Evolutionary conservation across 768 basidiomycete genomes (phyloP).

Genomic region (Cystobasidium onofrii): DNA sequence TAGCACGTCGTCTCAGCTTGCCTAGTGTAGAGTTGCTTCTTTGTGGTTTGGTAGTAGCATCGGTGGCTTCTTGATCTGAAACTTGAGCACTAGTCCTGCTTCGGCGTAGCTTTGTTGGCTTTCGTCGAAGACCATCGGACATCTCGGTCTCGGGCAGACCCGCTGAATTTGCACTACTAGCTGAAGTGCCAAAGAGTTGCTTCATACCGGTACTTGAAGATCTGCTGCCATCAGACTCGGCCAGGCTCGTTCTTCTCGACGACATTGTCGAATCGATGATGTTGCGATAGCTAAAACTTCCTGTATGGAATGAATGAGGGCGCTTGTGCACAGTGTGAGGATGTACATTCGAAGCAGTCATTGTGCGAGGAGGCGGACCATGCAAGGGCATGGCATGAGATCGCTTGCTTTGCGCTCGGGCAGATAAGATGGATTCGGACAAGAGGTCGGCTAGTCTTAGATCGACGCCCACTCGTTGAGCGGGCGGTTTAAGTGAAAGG

Average conservation of each 20-base stretch:
- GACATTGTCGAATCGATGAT: constrained; percentile 8
- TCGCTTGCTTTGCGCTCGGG: constrained; percentile 30
- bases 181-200: not conserved
- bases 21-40: not conserved
- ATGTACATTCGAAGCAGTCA: not conserved
- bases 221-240: not conserved
- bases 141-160: not conserved
- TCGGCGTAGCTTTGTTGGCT: constrained; percentile 11
- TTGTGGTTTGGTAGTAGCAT: not conserved
- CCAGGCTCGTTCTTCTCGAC: constrained; percentile 1
- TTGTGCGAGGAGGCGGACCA: constrained; percentile 18
- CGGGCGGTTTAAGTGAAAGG: constrained; percentile 26
- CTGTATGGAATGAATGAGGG: constrained; percentile 17
- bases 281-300: constrained; percentile 21
- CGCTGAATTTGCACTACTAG: not conserved
- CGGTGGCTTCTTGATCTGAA: not conserved
- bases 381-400: constrained; percentile 31
- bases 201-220: not conserved
- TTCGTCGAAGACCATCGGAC: not conserved
- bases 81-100: constrained; percentile 10
- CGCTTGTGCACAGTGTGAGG: not conserved
- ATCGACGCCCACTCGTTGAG: constrained; percentile 25
- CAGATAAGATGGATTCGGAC: constrained; percentile 2
- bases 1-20: constrained; percentile 17
- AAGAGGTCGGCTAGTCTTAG: constrained; percentile 20